A percentile compares a stretch with the other conserved stretches of the same genome.
Conservation (phyloP, 768 basidiomycete species). For the Podaxis sp. region DNA sequence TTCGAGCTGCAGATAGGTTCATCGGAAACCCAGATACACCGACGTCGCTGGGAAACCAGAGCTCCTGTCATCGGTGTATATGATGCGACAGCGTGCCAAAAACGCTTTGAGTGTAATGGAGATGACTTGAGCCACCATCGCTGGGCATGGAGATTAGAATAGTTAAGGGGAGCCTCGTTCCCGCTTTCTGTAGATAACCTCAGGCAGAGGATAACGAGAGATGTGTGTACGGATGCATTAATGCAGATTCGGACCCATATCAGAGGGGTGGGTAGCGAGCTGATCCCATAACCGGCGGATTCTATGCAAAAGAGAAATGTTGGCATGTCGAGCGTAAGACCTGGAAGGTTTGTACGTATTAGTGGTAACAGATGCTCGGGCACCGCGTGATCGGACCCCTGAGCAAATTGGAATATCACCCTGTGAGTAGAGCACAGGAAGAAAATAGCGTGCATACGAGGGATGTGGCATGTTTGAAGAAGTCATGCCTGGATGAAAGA, state of each 20-base stretch:
- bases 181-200: neutral
- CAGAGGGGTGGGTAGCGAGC: neutral
- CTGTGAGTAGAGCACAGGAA: too few species aligned
- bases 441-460: too few species aligned
- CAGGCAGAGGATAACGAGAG: neutral
- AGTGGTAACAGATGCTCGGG: too few species aligned
- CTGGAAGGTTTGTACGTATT: neutral
- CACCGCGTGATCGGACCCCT: too few species aligned
- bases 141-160: neutral
- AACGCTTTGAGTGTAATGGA: neutral
- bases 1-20: neutral
- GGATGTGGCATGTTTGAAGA: too few species aligned
- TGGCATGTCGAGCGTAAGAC: neutral
- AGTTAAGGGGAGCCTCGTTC: neutral
- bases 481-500: too few species aligned
- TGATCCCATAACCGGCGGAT: neutral
- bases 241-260: neutral
- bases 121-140: neutral
- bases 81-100: neutral
- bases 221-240: neutral
- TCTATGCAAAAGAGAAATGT: neutral
- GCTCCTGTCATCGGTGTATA: neutral
- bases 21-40: neutral
- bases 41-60: neutral
- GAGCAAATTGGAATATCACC: too few species aligned